Evolutionary conservation across 129 eudicot species (phyloP).

Genomic region (Pseudognaphalium luteoalbum): DNA sequence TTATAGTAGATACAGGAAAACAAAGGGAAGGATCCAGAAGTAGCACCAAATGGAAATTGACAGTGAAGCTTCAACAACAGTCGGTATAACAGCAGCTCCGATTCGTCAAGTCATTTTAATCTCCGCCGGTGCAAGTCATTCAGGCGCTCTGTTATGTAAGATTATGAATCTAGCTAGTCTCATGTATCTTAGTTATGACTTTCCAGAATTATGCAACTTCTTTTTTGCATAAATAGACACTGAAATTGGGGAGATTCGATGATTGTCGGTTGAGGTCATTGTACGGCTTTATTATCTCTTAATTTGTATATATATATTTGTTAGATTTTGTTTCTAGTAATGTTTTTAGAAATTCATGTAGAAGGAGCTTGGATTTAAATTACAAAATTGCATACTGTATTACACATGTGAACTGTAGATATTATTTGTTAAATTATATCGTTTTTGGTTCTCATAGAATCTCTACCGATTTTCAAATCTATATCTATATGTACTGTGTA

Average conservation of each 20-base stretch:
- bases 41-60: slow-evolving; percentile 25
- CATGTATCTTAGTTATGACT: neutral
- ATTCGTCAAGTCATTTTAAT: slow-evolving; percentile 57
- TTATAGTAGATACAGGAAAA: neutral
- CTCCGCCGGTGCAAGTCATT: slow-evolving; percentile 96
- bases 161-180: neutral
- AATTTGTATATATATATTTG: neutral
- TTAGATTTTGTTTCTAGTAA: neutral
- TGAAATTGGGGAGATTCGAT: neutral
- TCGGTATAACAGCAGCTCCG: slow-evolving; percentile 8
- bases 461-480: neutral
- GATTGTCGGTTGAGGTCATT: neutral
- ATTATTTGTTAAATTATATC: neutral
- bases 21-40: neutral
- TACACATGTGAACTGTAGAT: neutral
- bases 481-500: too few relatives aligned
- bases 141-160: slow-evolving; percentile 90
- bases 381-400: neutral
- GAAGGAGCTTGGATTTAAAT: too few relatives aligned
- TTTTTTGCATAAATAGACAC: neutral
- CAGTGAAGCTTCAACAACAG: neutral
- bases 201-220: neutral
- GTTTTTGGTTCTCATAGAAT: neutral
- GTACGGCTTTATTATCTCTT: neutral
- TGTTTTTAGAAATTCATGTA: neutral